phyloP scores from a whole-genome alignment of 75 land plant genomes.

The Chamaecyparis obtusa region DNA sequence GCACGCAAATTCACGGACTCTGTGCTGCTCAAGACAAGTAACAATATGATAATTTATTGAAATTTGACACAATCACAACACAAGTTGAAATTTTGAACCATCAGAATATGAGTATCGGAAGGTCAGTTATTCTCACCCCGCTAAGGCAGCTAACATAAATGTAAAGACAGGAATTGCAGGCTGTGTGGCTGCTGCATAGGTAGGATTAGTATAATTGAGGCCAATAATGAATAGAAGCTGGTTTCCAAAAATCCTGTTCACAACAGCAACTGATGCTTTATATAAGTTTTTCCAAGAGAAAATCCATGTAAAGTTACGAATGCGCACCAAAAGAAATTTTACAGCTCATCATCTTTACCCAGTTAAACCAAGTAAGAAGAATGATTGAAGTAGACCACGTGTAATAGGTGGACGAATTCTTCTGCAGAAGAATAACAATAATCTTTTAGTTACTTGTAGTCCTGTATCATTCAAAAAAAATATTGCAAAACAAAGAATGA shows the following conservation, averaged over 20 bases:
- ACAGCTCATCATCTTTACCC: conserved; percentile 31
- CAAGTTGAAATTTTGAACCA: background rate
- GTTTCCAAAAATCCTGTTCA: conserved; percentile 78
- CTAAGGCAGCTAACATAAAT: conserved; percentile 64
- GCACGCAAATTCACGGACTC: conserved; percentile 63
- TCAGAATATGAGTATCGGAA: background rate
- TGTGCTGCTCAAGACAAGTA: conserved; percentile 48
- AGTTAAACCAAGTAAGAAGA: conserved; percentile 55
- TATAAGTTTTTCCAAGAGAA: background rate
- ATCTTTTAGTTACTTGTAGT: background rate
- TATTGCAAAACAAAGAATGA: background rate
- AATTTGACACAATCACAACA: conserved; percentile 5
- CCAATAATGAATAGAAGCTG: conserved; percentile 94
- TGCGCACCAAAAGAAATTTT: background rate
- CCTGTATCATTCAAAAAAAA: background rate
- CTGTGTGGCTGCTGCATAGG: conserved; percentile 92
- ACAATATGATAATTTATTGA: background rate
- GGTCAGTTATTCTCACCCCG: conserved; percentile 51
- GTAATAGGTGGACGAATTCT: conserved; percentile 49
- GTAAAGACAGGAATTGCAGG: conserved; percentile 97
- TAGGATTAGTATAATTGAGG: conserved; percentile 82
- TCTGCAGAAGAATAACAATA: conserved; percentile 18
- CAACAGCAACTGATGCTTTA: background rate
- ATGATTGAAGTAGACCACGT: conserved; percentile 28
- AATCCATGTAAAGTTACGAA: background rate